Evolutionary conservation across 2,329 filamentous ascomycete species (phyloP), one percentile per base, ranked within the genome.

Genomic region (Colletotrichum camelliae): DNA sequence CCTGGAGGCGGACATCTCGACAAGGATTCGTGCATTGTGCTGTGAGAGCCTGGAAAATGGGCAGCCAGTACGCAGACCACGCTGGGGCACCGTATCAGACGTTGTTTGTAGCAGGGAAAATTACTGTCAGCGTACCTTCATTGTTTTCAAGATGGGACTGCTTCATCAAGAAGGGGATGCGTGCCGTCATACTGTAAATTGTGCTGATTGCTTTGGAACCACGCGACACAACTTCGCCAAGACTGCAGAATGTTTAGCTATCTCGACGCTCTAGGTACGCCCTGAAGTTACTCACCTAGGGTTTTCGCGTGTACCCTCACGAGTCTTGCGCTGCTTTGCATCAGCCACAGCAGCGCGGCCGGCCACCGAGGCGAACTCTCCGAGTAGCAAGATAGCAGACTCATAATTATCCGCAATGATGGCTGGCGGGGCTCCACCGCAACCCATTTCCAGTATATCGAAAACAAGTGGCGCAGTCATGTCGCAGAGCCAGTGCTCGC

Each of bases 51-150:
- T 95, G 92, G 85, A 99, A 97, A 31, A 99, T 96, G 2, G 96
- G 97, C 16, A 96, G 93, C 97, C 97, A 99, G 84, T 99, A 99
- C 10, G 97, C 95, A 67, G 95, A 96, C 97, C 97, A 99, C 16
- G 97, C 97, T 48, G 94, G 77, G 62, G 37, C 65, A 79, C 7
- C 75, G 55, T 79, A 78, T 83, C 75, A 85, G 82, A 24, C 10
- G 16, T 24, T 8, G 68, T 18, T 33, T 12, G 35, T 10, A 15
- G 21, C 31, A 70, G 7, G 16, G 18, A 7, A 27, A 4, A 27
- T 4, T 16, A 13, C 21, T 29, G 55, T 33, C 7, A 9, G 64
- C 27, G 21, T 85, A 94, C 94, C 94, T 89, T 98, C 94, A 75
- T 90, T 95, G 75, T 91, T 93, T 82, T 98, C 97, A 3, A 98